Evolutionary conservation across 2,329 filamentous ascomycete species (phyloP), one percentile per base, ranked within the genome.

Genomic region (Curvularia spicifera): DNA sequence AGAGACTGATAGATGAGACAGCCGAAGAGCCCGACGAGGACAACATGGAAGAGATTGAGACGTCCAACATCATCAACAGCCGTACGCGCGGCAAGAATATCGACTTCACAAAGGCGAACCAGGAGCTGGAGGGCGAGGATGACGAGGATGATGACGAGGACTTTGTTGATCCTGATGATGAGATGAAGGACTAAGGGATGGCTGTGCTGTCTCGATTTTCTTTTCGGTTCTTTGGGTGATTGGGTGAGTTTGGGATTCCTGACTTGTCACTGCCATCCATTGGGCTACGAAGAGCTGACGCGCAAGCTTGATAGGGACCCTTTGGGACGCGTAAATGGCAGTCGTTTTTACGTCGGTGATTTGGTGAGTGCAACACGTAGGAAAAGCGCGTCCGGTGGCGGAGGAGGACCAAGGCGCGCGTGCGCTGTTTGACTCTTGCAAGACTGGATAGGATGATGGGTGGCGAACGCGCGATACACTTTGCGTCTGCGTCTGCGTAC

Each of bases 81-180:
- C 94, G 95, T 78, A 98, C 94, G 64, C 94, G 94, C 73, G 93
- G 93, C 75, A 91, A 91, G 79, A 85, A 88, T 73, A 97, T 98
- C 76, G 91, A 98, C 84, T 98, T 91, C 80, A 90, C 90, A 72
- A 93, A 96, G 82, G 93, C 93, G 20, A 92, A 91, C 26, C 84
- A 90, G 79, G 88, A 96, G 78, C 85, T 90, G 70, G 87, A 86
- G 46, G 86, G 83, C 64, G 86, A 87, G n/a, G 88, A 91, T 7
- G 90, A 93, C 5, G 90, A 91, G 13, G 89, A 94, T 29, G 91
- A 95, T 0, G 90, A 91, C 59, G 89, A 85, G 24, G 81, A 82
- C 66, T 89, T 89, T 75, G 81, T 88, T 73, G 86, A 86, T 50
- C 76, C 84, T 39, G 84, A 85, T 60, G 89, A 91, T 64, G 86